Evolutionary conservation across 805 yeast species (phyloP), one percentile per base, ranked within the genome.

Genomic region (Cyberlindnera galapagoensis): DNA sequence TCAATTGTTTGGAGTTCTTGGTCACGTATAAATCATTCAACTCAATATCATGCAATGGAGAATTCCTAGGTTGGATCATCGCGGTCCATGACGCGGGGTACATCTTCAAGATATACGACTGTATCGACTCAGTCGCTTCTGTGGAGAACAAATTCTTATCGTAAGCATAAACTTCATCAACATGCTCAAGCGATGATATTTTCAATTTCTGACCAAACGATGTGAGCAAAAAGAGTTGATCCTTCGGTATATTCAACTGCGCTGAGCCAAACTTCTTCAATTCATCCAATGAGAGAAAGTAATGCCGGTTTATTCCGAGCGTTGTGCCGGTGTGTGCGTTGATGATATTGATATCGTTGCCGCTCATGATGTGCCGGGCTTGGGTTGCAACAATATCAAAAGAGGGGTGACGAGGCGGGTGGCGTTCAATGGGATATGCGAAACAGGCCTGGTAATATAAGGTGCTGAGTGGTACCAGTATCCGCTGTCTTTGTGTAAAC

Each of bases 121-220:
- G 36, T 25, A 45, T 23, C 16, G 37, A 35, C 37, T 35, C 38
- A 13, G 42, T 38, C 15, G 49, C 45, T 2, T 51, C 54, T 9
- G 46, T 40, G 4, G 67, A 57, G 42, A 80, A 80, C 28, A 74
- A 55, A 28, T 75, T 64, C 50, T 79, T 71, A 51, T 81, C 86
- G 54, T 67, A 80, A 1, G 73, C 75, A 51, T 69, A 80, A 4
- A 80, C 60, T 37, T 76, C 81, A 32, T 59, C 61, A 19, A 69
- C 52, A 65, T 62, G 65, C 63, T 65, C 47, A 63, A 65, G 50
- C 61, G 69, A 51, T 17, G 43, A 33, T 7, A 42, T 33, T 36
- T 71, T 75, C 40, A 81, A 59, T 44, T 71, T 74, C 28, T 73
- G 65, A 0, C 88, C 88, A 51, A 70, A 76, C 1, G 86, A 74